Evolutionary conservation across 106 monocot genomes (phyloP).

Genomic region (Allium sativum): DNA sequence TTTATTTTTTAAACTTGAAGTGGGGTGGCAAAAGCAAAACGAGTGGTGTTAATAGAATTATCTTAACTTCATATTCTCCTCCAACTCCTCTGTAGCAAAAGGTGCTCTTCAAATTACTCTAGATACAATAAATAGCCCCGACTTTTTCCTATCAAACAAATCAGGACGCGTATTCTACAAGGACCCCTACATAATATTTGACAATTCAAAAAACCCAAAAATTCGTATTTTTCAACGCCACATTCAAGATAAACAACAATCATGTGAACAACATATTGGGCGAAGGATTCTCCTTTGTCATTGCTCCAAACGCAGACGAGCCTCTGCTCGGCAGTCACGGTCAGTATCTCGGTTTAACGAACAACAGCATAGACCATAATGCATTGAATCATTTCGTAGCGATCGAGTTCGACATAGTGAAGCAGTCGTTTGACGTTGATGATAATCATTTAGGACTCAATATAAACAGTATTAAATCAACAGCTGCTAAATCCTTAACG

Average conservation of each 20-base stretch:
- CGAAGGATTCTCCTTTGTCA: conserved; percentile 62
- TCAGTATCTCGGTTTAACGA: conserved; percentile 77
- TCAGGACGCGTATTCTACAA: conserved; percentile 35
- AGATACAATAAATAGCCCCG: conserved; percentile 11
- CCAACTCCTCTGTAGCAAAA: neutral
- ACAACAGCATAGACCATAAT: conserved; percentile 32
- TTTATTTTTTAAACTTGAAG: too few relatives aligned
- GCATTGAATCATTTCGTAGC: conserved; percentile 48
- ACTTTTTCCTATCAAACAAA: conserved; percentile 17
- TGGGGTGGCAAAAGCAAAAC: too few relatives aligned
- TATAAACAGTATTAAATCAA: conserved; percentile 55
- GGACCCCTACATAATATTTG: conserved; percentile 9
- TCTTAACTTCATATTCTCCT: conserved; percentile 7
- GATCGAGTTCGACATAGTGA: conserved; percentile 71
- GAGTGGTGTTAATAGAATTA: too few relatives aligned
- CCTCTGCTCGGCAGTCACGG: conserved; percentile 40
- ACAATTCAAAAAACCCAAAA: neutral
- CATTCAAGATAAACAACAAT: conserved; percentile 51
- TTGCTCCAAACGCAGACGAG: conserved; percentile 12
- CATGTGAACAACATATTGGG: conserved; percentile 14
- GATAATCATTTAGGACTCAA: conserved; percentile 73
- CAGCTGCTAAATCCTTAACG: conserved; percentile 11
- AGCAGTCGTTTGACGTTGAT: conserved; percentile 63
- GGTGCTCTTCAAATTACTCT: conserved; percentile 45
- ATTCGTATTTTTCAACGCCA: conserved; percentile 58